These are phyloP conservation scores for Salisapilia sapeloensis DNA, from an alignment of 352 stramenopile species.

Conservation along the genomic window DNA sequence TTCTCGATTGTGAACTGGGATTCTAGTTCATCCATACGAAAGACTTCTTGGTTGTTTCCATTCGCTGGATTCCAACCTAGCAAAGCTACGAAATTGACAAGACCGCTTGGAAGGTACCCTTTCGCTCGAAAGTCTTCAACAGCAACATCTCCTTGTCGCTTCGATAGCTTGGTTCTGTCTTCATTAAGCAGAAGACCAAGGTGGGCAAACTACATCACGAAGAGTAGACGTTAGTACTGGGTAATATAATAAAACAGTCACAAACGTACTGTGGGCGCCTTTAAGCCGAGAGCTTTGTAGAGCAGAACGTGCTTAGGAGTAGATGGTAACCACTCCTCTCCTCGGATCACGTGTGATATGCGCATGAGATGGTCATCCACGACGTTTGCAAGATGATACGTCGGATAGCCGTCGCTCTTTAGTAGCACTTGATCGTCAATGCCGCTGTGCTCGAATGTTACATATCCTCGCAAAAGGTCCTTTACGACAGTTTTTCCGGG, in stretches of 20 bases:
- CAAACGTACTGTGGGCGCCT: constrained; percentile 26
- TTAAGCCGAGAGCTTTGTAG: constrained; percentile 79
- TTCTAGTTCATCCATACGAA: constrained; percentile 84
- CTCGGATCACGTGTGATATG: constrained; percentile 95
- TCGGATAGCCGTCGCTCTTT: constrained; percentile 88
- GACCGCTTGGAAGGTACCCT: constrained; percentile 89
- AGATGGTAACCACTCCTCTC: constrained; percentile 88
- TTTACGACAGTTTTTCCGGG: constrained; percentile 87
- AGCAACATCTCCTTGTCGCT: constrained; percentile 93
- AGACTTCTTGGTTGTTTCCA: constrained; percentile 96
- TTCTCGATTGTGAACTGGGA: constrained; percentile 72
- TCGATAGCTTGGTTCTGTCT: constrained; percentile 96
- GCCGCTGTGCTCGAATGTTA: constrained; percentile 77
- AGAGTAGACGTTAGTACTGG: not conserved
- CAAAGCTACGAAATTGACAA: constrained; percentile 97
- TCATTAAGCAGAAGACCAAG: constrained; percentile 92
- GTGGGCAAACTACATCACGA: constrained; percentile 54
- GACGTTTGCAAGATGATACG: constrained; percentile 87
- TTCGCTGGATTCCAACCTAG: constrained; percentile 92
- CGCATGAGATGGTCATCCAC: constrained; percentile 96
- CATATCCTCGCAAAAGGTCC: constrained; percentile 89
- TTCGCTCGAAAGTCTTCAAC: constrained; percentile 96
- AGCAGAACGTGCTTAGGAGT: constrained; percentile 84
- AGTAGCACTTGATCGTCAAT: constrained; percentile 88
- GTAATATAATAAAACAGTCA: not conserved